A percentile compares a stretch with the other conserved stretches of the same genome.
phyloP scores from a whole-genome alignment of 2,329 filamentous ascomycete genomes.

The Talaromyces islandicus region DNA sequence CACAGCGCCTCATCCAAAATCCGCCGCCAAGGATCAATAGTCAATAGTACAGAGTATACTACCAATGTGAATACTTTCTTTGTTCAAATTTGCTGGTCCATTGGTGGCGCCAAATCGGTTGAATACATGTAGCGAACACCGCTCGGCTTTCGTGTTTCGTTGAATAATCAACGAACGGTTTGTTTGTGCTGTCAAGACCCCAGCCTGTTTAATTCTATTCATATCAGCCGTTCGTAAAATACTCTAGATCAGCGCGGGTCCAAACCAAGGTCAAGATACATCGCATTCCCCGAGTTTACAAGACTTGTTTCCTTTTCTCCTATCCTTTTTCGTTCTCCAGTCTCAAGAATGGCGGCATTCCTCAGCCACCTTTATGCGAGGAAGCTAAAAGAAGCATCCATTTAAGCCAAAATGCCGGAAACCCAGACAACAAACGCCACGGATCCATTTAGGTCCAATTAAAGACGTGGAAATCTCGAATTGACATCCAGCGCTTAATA shows the following conservation, averaged over 20 bases:
- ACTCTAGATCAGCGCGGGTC: too few species aligned
- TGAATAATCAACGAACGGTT: too few species aligned
- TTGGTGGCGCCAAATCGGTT: too few species aligned
- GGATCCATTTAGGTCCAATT: neutral
- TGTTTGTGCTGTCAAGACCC: too few species aligned
- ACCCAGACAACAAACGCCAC: neutral
- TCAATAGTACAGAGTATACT: too few species aligned
- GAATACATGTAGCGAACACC: too few species aligned
- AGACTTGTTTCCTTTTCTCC: neutral
- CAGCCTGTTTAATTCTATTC: too few species aligned
- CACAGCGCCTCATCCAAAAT: neutral
- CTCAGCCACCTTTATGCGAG: neutral
- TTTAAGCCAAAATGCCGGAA: too few species aligned
- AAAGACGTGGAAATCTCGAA: neutral
- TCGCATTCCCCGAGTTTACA: neutral
- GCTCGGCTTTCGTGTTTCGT: too few species aligned
- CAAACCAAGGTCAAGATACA: too few species aligned
- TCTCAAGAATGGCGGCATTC: neutral
- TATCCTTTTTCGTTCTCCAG: neutral
- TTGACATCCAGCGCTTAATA: neutral
- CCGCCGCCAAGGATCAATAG: neutral
- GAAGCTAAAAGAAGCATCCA: neutral
- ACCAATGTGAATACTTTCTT: neutral
- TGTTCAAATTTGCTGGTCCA: too few species aligned
- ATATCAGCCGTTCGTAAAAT: too few species aligned